phyloP scores from a whole-genome alignment of 805 yeast species.

The Metschnikowia cerradonensis region DNA sequence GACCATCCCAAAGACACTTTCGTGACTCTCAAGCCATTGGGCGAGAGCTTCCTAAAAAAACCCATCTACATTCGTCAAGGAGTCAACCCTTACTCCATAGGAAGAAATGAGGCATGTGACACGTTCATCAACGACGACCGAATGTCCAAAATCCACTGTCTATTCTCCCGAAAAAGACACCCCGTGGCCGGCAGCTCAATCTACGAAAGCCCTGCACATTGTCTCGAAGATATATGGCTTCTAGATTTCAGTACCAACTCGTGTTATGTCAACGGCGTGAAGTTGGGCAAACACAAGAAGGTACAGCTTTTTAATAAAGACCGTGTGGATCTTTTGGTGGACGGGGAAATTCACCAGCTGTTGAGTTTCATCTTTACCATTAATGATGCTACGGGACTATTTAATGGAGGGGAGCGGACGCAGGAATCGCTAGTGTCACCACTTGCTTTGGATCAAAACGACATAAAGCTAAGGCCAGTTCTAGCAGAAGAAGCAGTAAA shows the following conservation, averaged over 20 bases:
- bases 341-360: conserved; percentile 47
- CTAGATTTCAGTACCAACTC: conserved; percentile 78
- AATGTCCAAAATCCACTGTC: conserved; percentile 81
- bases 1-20: conserved; percentile 56
- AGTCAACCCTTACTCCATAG: conserved; percentile 63
- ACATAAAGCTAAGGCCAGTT: conserved; percentile 26
- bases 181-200: conserved; percentile 47
- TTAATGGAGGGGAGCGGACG: conserved; percentile 42
- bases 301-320: conserved; percentile 63
- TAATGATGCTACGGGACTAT: conserved; percentile 61
- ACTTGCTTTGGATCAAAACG: conserved; percentile 24
- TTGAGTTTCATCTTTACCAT: conserved; percentile 53
- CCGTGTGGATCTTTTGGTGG: conserved; percentile 60
- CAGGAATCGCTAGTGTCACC: conserved; percentile 21
- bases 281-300: conserved; percentile 60
- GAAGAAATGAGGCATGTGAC: conserved; percentile 64
- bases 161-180: conserved; percentile 59
- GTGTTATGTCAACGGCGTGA: conserved; percentile 61
- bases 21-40: conserved; percentile 52
- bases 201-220: conserved; percentile 69
- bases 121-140: conserved; percentile 64
- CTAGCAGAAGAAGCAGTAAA: conserved; percentile 16
- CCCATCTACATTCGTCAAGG: conserved; percentile 65
- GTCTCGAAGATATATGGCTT: conserved; percentile 73
- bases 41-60: conserved; percentile 41